These are phyloP conservation scores for Pharnaceum exiguum DNA, from an alignment of 148 eudicot species.

Conservation along the genomic window DNA sequence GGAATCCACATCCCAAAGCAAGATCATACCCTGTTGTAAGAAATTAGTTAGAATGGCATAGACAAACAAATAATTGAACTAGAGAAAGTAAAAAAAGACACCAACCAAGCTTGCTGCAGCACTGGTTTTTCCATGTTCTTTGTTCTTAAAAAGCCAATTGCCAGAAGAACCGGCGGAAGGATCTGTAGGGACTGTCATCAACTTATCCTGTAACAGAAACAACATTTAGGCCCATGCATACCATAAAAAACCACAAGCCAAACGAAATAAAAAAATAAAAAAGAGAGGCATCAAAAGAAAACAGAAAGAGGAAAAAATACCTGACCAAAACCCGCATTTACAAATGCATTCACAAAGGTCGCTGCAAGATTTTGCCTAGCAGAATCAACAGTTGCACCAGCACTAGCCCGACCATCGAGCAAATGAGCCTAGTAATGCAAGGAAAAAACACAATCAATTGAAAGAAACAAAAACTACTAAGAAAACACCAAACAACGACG, in stretches of 20 bases:
- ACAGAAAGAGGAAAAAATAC: slow-evolving; percentile 33
- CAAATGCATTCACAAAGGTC: slow-evolving; percentile 98
- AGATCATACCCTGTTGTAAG: slow-evolving; percentile 79
- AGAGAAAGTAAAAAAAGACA: slow-evolving; percentile 2
- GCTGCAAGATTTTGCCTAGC: slow-evolving; percentile 97
- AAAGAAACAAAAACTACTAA: background rate
- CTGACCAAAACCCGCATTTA: slow-evolving; percentile 97
- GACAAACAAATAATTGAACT: background rate
- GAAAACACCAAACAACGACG: background rate
- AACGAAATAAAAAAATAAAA: slow-evolving; percentile 1
- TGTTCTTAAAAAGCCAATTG: slow-evolving; percentile 93
- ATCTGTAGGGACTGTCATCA: slow-evolving; percentile 80
- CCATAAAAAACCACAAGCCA: background rate
- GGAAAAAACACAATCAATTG: background rate
- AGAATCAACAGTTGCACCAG: slow-evolving; percentile 86
- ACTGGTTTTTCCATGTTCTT: slow-evolving; percentile 95
- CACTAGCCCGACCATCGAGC: slow-evolving; percentile 95
- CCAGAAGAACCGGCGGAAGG: slow-evolving; percentile 70
- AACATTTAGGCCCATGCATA: background rate
- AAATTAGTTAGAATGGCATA: background rate
- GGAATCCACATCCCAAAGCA: slow-evolving; percentile 95
- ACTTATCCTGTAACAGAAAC: slow-evolving; percentile 60
- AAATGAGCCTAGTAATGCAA: slow-evolving; percentile 64
- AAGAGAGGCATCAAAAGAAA: no score
- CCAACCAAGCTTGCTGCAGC: slow-evolving; percentile 98